A percentile compares a stretch with the other conserved stretches of the same genome.
These are phyloP conservation scores for Celoporthe dispersa DNA, from an alignment of 2,329 filamentous ascomycete species.

Conservation along the genomic window DNA sequence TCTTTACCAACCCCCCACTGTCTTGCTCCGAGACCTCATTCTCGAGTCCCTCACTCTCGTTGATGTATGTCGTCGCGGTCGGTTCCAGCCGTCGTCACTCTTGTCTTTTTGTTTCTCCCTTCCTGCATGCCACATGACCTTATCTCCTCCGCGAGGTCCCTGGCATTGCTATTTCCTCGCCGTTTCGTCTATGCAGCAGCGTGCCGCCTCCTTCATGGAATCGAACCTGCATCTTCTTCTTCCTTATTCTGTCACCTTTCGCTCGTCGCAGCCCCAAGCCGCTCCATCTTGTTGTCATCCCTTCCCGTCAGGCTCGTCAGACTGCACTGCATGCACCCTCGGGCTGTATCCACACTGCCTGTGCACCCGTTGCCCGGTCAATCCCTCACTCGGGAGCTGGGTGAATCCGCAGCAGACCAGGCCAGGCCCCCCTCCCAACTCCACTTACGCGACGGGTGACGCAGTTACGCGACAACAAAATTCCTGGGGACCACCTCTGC, in stretches of 20 bases:
- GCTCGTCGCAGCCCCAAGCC: not conserved
- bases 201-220: not conserved
- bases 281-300: not conserved
- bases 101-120: too few species aligned
- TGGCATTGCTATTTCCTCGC: not conserved
- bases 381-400: constrained; percentile 6
- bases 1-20: not conserved
- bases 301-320: not conserved
- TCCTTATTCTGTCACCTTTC: not conserved
- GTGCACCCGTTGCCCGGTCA: constrained; percentile 17
- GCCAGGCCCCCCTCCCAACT: not conserved
- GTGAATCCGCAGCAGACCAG: not conserved
- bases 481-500: not conserved
- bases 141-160: not conserved
- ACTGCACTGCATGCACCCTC: not conserved
- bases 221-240: not conserved
- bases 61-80: not conserved
- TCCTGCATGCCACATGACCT: constrained; percentile 9
- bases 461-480: constrained; percentile 18
- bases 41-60: not conserved
- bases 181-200: constrained; percentile 6
- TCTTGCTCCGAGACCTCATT: not conserved
- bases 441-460: constrained; percentile 21
- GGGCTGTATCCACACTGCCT: constrained; percentile 12
- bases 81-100: constrained; percentile 6